A percentile compares a stretch with the other conserved stretches of the same genome.
Conservation (phyloP, 2,329 filamentous ascomycete genomes). For the Diaporthe destruens region DNA sequence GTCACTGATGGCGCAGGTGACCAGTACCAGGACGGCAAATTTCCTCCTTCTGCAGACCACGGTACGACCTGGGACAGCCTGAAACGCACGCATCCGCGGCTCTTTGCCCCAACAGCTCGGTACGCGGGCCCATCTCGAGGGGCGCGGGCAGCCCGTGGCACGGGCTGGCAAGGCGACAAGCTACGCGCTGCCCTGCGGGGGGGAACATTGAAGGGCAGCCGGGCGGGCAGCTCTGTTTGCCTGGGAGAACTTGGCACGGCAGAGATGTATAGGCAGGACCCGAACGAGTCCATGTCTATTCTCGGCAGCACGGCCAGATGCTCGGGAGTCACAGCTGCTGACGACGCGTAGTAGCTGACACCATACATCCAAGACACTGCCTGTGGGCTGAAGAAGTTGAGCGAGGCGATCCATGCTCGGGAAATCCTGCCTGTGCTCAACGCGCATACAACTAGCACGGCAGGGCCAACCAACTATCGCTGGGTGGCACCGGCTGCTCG, state of each 20-base stretch:
- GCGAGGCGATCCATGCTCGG: constrained; percentile 17
- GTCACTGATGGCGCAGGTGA: constrained; percentile 35
- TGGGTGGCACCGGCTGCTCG: background rate
- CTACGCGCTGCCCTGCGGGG: constrained; percentile 16
- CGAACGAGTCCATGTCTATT: constrained; percentile 3
- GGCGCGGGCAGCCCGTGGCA: constrained; percentile 23
- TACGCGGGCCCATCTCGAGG: constrained; percentile 12
- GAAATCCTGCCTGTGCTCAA: constrained; percentile 19
- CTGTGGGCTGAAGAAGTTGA: constrained; percentile 3
- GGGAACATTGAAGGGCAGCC: background rate
- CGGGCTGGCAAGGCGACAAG: constrained; percentile 11
- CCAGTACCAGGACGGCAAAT: constrained; percentile 26
- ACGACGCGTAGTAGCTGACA: constrained; percentile 19
- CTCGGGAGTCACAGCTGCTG: constrained; percentile 27
- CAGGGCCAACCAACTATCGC: background rate
- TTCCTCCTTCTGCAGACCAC: constrained; percentile 38
- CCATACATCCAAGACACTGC: constrained; percentile 11
- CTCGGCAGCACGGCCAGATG: background rate
- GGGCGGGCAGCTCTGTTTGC: constrained; percentile 6
- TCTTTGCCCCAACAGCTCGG: constrained; percentile 18
- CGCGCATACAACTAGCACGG: background rate
- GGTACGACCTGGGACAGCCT: constrained; percentile 36
- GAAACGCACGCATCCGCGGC: constrained; percentile 26
- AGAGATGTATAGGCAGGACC: constrained; percentile 7
- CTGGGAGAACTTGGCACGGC: background rate